phyloP scores from a whole-genome alignment of 1,284 basidiomycete genomes.

The Peniophora sp. region DNA sequence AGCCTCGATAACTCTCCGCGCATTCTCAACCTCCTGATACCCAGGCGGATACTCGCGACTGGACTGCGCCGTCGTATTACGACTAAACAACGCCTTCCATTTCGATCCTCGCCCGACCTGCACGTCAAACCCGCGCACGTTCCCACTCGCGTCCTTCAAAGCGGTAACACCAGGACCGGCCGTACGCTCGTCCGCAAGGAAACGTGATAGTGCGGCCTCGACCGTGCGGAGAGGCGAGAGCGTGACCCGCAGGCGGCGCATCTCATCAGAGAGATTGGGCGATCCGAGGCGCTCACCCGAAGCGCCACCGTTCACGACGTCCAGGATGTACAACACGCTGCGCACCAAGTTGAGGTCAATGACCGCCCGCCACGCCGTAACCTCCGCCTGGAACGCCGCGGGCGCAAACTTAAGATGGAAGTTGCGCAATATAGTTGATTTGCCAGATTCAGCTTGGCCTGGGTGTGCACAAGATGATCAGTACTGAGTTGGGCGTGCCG shows the following conservation, averaged over 20 bases:
- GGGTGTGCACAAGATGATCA: slow-evolving; percentile 2
- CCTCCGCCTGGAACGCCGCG: slow-evolving; percentile 46
- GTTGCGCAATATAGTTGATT: slow-evolving; percentile 60
- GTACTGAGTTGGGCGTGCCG: background rate
- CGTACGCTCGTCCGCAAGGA: slow-evolving; percentile 10
- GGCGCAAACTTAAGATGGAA: slow-evolving; percentile 57
- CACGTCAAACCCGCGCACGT: slow-evolving; percentile 36
- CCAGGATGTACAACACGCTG: slow-evolving; percentile 49
- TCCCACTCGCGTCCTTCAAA: no score
- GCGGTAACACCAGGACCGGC: slow-evolving; percentile 20
- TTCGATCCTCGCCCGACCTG: slow-evolving; percentile 37
- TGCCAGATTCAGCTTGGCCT: slow-evolving; percentile 63
- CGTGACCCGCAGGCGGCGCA: slow-evolving; percentile 40
- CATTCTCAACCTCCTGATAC: slow-evolving; percentile 29
- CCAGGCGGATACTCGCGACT: slow-evolving; percentile 2
- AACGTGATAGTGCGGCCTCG: slow-evolving; percentile 36
- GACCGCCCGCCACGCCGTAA: slow-evolving; percentile 51
- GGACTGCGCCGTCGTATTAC: slow-evolving; percentile 2
- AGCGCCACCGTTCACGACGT: slow-evolving; percentile 23
- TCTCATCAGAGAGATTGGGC: slow-evolving; percentile 18
- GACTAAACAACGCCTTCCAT: slow-evolving; percentile 35
- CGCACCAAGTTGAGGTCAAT: slow-evolving; percentile 59
- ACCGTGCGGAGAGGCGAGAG: slow-evolving; percentile 49
- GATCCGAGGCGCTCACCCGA: no score
- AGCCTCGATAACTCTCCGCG: slow-evolving; percentile 41